Conservation (phyloP, 2,329 filamentous ascomycete species). For the Piedraia hortae region DNA sequence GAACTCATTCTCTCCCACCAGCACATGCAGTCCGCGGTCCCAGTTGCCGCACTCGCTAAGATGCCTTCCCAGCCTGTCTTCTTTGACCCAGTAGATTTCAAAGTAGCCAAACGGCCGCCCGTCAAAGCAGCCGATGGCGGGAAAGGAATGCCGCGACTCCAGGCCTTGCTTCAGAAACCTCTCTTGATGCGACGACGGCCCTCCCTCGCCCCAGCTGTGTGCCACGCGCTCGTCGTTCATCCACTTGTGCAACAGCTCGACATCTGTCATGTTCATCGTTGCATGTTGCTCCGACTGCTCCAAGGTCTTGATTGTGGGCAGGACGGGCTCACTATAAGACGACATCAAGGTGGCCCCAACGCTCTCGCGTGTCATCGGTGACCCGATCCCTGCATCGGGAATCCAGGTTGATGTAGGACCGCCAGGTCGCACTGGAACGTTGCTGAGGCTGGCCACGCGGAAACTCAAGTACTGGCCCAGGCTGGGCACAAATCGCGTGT, state of each 20-base stretch:
- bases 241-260: slow-evolving; percentile 57
- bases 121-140: slow-evolving; percentile 79
- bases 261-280: slow-evolving; percentile 21
- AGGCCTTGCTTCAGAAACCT: slow-evolving; percentile 41
- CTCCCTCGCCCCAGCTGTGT: slow-evolving; percentile 55
- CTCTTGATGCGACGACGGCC: slow-evolving; percentile 27
- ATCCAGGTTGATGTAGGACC: slow-evolving; percentile 22
- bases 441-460: slow-evolving; percentile 47
- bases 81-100: slow-evolving; percentile 95
- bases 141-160: slow-evolving; percentile 49
- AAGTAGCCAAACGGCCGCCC: slow-evolving; percentile 91
- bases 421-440: slow-evolving; percentile 33
- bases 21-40: slow-evolving; percentile 64
- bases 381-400: slow-evolving; percentile 6
- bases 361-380: not conserved
- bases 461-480: slow-evolving; percentile 68
- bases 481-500: slow-evolving; percentile 62
- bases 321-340: not conserved
- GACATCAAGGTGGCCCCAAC: not conserved
- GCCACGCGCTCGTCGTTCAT: slow-evolving; percentile 64
- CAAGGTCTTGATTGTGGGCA: slow-evolving; percentile 1
- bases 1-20: slow-evolving; percentile 82
- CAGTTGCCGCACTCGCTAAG: slow-evolving; percentile 48
- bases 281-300: slow-evolving; percentile 1
- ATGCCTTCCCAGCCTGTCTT: slow-evolving; percentile 49